phyloP scores from a whole-genome alignment of 1,139 yeast genomes.

The Taphrina flavorubra region DNA sequence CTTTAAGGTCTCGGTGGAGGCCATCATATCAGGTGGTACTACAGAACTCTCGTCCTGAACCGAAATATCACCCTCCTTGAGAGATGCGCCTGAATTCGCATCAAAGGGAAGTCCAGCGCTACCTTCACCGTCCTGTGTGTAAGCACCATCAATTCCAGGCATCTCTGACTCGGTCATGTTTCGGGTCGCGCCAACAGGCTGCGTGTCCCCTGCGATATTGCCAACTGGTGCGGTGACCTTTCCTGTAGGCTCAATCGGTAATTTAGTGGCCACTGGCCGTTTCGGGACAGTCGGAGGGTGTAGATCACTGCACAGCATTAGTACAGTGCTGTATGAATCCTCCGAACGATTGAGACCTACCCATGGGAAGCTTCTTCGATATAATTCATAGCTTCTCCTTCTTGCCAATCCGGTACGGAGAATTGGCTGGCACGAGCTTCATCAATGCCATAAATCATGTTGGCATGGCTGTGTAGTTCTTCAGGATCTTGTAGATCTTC shows the following conservation, averaged over 20 bases:
- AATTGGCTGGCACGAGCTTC: conserved; percentile 33
- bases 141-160: conserved; percentile 32
- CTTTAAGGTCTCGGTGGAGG: conserved; percentile 27
- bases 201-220: conserved; percentile 20
- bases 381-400: conserved; percentile 27
- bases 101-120: conserved; percentile 43
- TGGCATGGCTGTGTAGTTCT: conserved; percentile 36
- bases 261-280: conserved; percentile 29
- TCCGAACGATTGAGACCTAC: background rate
- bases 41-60: conserved; percentile 32
- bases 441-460: conserved; percentile 39
- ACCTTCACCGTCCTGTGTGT: conserved; percentile 43
- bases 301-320: conserved; percentile 2
- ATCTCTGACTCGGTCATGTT: conserved; percentile 25
- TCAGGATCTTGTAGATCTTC: conserved; percentile 39
- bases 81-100: conserved; percentile 18
- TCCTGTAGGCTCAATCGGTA: conserved; percentile 36
- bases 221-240: conserved; percentile 35
- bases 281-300: conserved; percentile 23
- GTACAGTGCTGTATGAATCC: background rate
- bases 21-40: conserved; percentile 28
- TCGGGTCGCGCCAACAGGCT: conserved; percentile 35
- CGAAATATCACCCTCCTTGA: conserved; percentile 33
- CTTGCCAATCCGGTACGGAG: conserved; percentile 39
- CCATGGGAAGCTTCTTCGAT: conserved; percentile 40